Base-by-base conservation (phyloP, 169 alveolate genomes). In the Ichthyophthirius multifiliis region DNA sequence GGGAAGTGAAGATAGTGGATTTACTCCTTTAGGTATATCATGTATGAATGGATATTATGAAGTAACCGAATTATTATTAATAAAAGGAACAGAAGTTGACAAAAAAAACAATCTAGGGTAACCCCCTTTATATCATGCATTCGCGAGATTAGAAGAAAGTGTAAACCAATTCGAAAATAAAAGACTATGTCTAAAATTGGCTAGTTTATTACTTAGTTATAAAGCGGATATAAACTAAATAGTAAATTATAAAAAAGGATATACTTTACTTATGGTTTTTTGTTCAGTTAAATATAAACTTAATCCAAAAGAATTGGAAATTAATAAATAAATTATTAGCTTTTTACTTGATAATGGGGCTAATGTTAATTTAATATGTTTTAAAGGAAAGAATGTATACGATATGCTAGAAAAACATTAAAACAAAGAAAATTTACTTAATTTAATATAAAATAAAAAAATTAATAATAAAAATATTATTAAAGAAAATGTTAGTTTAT, bases 101-200 rank as follows among this genome's bases (percentile, higher is more conserved):
- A 82, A 84, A 43, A 46, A 67, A 37, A 89, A 84, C 74, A 48
- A 32, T 7, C 64, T 37, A 67, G 93, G 90, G 15, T 87, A 87
- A 62, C 83, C 87, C 15, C 92, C 96, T 27, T 78, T 89, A 41
- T 73, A 87, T 20, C 89, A 85, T 82, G 88, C 93, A 55, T 93
- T 93, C 63, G 77, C 89, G 43, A 65, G 96, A 63, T 84, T 93
- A 82, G 91, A 88, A 34, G 94, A 93, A 79, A 90, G 87, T n/a
- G 55, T 85, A 3, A 90, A 88, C 75, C 47, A 78, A 31, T 90
- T 83, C 75, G 96, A 93, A 78, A 93, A 93, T 80, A 93, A 90
- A 77, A 84, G 89, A 77, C 76, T 93, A 3, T 93, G 95, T 73
- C 64, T 85, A 43, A 90, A 90, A 88, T 67, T 93, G 30, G 92